Percentiles rank a stretch among this genome's conserved stretches.
Conservation (phyloP, 176 grass and related monocot species). For the Oryza longistaminata region DNA sequence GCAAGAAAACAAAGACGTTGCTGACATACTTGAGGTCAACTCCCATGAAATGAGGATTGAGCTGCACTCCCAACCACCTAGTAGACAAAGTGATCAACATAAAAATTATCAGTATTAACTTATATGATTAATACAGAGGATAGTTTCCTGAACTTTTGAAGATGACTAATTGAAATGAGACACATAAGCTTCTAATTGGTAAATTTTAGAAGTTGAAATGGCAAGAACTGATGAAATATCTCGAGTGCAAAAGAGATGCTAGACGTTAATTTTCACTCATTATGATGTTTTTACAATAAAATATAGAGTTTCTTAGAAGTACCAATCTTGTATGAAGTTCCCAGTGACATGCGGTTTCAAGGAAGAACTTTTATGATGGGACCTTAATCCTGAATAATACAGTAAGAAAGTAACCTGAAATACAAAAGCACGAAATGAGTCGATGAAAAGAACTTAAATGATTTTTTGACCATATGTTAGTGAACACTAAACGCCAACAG, state of each 20-base stretch:
- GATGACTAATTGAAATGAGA: constrained; percentile 7
- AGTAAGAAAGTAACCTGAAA: constrained; percentile 72
- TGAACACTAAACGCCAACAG: not conserved
- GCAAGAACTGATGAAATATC: constrained; percentile 17
- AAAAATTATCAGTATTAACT: constrained; percentile 12
- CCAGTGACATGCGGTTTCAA: constrained; percentile 76
- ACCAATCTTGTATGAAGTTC: constrained; percentile 93
- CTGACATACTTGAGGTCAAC: constrained; percentile 93
- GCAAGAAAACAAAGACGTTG: constrained; percentile 23
- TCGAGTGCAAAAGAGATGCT: not conserved
- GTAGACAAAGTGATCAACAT: constrained; percentile 36
- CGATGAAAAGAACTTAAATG: not conserved
- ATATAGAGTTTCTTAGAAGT: constrained; percentile 30
- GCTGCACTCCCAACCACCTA: constrained; percentile 98
- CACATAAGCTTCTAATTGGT: not conserved
- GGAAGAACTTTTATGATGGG: constrained; percentile 67
- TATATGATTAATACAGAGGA: not conserved
- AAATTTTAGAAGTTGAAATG: not conserved
- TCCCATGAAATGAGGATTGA: constrained; percentile 97
- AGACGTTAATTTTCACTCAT: not conserved
- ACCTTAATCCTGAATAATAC: constrained; percentile 59
- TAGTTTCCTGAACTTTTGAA: constrained; percentile 5
- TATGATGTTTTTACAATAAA: not conserved
- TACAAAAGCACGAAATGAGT: not conserved
- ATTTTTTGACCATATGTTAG: not conserved